phyloP scores from a whole-genome alignment of 2,329 filamentous ascomycete species.

The Epichloe hybrida region DNA sequence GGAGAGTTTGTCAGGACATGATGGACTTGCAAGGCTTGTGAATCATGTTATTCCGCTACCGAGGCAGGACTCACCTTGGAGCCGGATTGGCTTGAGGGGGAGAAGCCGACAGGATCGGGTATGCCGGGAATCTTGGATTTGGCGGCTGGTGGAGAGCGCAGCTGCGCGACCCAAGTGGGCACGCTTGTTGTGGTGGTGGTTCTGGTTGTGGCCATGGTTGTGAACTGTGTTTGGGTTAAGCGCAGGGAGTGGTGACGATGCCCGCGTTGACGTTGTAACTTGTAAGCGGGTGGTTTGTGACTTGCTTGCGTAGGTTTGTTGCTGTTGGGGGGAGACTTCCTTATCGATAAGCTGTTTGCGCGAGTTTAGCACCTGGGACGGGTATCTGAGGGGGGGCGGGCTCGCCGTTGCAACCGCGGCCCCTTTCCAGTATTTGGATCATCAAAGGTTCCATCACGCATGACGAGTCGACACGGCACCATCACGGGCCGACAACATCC shows the following conservation, averaged over 20 bases:
- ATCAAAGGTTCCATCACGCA: neutral
- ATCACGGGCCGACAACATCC: neutral
- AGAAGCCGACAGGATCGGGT: conserved; percentile 78
- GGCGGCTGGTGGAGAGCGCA: conserved; percentile 54
- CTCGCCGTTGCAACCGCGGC: neutral
- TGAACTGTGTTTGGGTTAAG: neutral
- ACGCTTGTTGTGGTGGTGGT: conserved; percentile 17
- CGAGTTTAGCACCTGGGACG: neutral
- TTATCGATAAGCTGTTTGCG: conserved; percentile 4
- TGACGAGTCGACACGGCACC: neutral
- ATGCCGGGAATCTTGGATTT: conserved; percentile 56
- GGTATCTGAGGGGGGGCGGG: neutral
- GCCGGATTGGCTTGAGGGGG: conserved; percentile 38
- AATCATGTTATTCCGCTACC: neutral
- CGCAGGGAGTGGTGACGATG: neutral
- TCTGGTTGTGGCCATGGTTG: conserved; percentile 7
- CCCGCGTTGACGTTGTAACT: neutral
- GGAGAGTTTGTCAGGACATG: conserved; percentile 1
- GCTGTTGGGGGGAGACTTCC: neutral
- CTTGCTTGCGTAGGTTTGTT: neutral
- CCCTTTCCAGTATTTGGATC: neutral
- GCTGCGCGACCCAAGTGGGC: conserved; percentile 72
- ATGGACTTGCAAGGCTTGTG: neutral
- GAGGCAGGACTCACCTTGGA: conserved; percentile 37
- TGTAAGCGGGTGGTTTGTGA: neutral